Evolutionary conservation across 2,329 filamentous ascomycete genomes (phyloP), one percentile per base, ranked within the genome.

Genomic region (Alternaria hordeiaustralica): DNA sequence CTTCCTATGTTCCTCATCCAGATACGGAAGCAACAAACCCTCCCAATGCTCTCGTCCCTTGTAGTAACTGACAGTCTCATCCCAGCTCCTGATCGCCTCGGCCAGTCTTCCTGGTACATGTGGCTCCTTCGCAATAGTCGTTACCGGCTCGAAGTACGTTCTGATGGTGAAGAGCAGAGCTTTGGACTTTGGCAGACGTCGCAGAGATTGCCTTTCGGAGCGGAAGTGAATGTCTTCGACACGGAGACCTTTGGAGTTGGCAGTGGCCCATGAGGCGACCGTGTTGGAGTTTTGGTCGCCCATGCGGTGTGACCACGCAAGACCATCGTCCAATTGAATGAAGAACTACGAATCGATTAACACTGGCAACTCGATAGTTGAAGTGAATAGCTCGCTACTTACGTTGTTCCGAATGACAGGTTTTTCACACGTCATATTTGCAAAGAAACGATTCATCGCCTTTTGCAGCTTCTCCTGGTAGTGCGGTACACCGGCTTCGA

Each of bases 401-500:
- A 57, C 55, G 28, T 57, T 57, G 11, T 57, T 57, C 10, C 55
- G 44, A n/a, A 57, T 20, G 20, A 57, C 44, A 20, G 44, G 44
- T 2, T 57, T 57, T 10, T 49, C 55, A 47, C 55, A 57, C 7
- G 55, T 49, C 55, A 57, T 49, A 5, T 49, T 57, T 2, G 44
- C 55, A n/a, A 57, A 57, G 15, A 57, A 47, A 2, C 55, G 55
- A 20, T 57, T 57, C 55, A 57, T 57, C 18, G 55, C 43, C 13
- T 57, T 57, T 47, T 57, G 55, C 13, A 57, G 11, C 20, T 57
- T 57, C 6, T 57, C 55, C 3, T 57, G 55, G 15, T 57, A 57
- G 3, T 57, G 43, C 3, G 55, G 55, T 18, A 57, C 55, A 20
- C 55, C 54, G 26, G 54, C 54, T 46, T 56, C 54, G 4, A 56